phyloP scores from a whole-genome alignment of 2,329 filamentous ascomycete species.

The Exutisphaerella laricina region DNA sequence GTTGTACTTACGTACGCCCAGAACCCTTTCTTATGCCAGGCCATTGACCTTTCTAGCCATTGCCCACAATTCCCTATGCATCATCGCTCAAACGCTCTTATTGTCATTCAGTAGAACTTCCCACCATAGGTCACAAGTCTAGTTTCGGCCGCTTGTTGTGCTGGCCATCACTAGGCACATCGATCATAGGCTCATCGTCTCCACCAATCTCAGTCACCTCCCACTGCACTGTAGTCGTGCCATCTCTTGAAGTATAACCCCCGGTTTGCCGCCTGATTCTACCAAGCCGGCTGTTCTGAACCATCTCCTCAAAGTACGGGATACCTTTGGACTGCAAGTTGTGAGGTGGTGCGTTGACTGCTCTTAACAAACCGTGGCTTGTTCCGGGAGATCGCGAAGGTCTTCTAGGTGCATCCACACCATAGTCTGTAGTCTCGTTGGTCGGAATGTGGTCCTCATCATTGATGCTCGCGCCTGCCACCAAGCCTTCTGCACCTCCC shows the following conservation, averaged over 20 bases:
- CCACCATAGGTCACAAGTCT: not conserved
- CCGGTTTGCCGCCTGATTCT: conserved; percentile 59
- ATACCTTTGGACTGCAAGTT: conserved; percentile 48
- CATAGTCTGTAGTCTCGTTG: conserved; percentile 5
- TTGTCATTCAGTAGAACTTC: not conserved
- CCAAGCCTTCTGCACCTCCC: conserved; percentile 3
- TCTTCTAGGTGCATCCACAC: conserved; percentile 8
- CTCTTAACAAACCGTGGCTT: not conserved
- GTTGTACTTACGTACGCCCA: no score
- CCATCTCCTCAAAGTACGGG: conserved; percentile 80
- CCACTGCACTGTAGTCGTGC: conserved; percentile 67
- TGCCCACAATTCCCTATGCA: no score
- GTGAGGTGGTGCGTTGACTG: conserved; percentile 10
- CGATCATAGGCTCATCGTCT: conserved; percentile 9
- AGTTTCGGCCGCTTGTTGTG: conserved; percentile 3
- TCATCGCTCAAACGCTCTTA: not conserved
- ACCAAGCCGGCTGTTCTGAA: conserved; percentile 68
- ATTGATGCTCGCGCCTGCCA: conserved; percentile 10
- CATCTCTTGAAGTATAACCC: conserved; percentile 57
- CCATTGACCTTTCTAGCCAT: no score
- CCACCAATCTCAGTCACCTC: conserved; percentile 65
- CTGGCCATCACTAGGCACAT: not conserved
- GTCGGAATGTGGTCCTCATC: conserved; percentile 13
- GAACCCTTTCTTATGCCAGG: no score
- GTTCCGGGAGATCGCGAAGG: conserved; percentile 16